Evolutionary conservation across 202 grass and related monocot genomes (phyloP).

Genomic region (Alloteropsis angusta): DNA sequence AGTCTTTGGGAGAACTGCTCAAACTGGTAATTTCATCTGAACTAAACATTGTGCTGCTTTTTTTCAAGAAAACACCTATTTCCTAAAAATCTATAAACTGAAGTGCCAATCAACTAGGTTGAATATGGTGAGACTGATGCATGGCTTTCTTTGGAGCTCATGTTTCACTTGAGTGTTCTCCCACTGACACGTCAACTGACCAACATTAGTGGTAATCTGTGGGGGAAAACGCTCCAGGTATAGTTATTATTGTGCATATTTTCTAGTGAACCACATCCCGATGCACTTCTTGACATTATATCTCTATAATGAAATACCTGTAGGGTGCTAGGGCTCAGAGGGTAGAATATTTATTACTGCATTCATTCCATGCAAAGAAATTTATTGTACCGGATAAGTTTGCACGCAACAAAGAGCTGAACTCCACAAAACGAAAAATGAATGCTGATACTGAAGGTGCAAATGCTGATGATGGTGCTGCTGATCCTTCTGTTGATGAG

Average conservation of each 20-base stretch:
- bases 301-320: constrained; percentile 15
- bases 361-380: constrained; percentile 92
- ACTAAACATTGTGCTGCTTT: neutral
- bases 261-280: neutral
- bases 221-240: constrained; percentile 99
- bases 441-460: constrained; percentile 43
- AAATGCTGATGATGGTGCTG: constrained; percentile 34
- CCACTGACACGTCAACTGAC: constrained; percentile 88
- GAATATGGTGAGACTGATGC: constrained; percentile 87
- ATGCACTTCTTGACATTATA: constrained; percentile 18
- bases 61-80: neutral
- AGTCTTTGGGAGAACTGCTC: constrained; percentile 57
- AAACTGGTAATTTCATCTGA: constrained; percentile 56
- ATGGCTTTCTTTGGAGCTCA: constrained; percentile 88
- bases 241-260: neutral
- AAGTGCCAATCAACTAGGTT: constrained; percentile 47
- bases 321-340: constrained; percentile 97
- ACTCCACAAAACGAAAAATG: constrained; percentile 54
- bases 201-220: constrained; percentile 96
- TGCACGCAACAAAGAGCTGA: constrained; percentile 52
- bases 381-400: constrained; percentile 89
- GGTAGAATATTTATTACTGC: constrained; percentile 88
- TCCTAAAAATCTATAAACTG: constrained; percentile 25
- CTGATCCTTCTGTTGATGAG: constrained; percentile 39
- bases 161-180: constrained; percentile 95